A percentile compares a stretch with the other conserved stretches of the same genome.
phyloP scores from a whole-genome alignment of 495 filamentous ascomycete species.

The Tetracladium setigerum region DNA sequence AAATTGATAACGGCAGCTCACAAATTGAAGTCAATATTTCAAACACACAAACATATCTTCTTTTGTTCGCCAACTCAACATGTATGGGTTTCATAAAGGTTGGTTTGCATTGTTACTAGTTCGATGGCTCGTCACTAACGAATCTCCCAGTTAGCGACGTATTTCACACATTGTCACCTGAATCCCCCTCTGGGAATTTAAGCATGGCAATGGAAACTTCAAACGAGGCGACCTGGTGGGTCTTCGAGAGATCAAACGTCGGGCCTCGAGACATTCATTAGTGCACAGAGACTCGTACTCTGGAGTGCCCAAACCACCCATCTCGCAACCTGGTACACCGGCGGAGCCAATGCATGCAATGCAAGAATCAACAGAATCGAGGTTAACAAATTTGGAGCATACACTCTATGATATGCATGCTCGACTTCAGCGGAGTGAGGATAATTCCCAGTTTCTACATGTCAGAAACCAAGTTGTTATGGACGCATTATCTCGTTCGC shows the following conservation, averaged over 20 bases:
- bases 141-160: conserved; percentile 82
- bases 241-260: conserved; percentile 89
- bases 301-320: conserved; percentile 52
- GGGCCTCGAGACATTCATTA: conserved; percentile 90
- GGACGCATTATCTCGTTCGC: conserved; percentile 71
- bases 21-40: conserved; percentile 67
- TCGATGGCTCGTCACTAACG: conserved; percentile 12
- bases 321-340: conserved; percentile 75
- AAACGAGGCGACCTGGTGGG: conserved; percentile 89
- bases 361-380: conserved; percentile 65
- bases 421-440: conserved; percentile 74
- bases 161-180: conserved; percentile 93
- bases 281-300: conserved; percentile 94
- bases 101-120: conserved; percentile 26
- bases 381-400: conserved; percentile 72
- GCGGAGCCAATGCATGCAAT: conserved; percentile 65
- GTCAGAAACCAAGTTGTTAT: conserved; percentile 74
- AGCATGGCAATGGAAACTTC: conserved; percentile 96
- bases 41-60: conserved; percentile 99
- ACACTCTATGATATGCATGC: conserved; percentile 70
- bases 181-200: conserved; percentile 98
- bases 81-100: conserved; percentile 99
- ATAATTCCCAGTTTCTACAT: conserved; percentile 68
- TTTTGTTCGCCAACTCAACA: conserved; percentile 95
- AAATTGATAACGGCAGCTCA: conserved; percentile 15